phyloP scores from a whole-genome alignment of 768 basidiomycete species.

The Russula earlei region DNA sequence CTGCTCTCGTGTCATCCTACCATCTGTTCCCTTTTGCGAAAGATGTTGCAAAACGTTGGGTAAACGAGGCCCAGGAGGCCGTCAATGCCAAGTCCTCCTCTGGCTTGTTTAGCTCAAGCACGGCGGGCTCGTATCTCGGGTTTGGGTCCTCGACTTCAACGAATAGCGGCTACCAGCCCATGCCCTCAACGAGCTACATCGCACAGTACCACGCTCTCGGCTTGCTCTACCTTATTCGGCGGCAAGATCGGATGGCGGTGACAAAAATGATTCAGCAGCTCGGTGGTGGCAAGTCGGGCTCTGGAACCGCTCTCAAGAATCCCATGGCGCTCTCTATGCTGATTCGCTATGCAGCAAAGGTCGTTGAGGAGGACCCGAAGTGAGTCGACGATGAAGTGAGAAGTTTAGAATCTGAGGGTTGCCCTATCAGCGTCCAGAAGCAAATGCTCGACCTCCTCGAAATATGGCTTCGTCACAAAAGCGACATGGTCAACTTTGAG shows the following conservation, averaged over 20 bases:
- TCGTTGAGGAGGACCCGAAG: constrained; percentile 99
- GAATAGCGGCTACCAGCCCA: constrained; percentile 59
- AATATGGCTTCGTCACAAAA: constrained; percentile 94
- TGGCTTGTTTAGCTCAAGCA: constrained; percentile 45
- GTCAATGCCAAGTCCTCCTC: constrained; percentile 78
- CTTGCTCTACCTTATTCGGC: constrained; percentile 85
- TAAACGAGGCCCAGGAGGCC: constrained; percentile 97
- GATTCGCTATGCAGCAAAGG: constrained; percentile 96
- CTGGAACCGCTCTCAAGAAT: constrained; percentile 81
- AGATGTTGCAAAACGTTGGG: constrained; percentile 97
- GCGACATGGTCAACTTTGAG: constrained; percentile 99
- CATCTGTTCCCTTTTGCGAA: constrained; percentile 91
- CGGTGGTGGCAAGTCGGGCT: constrained; percentile 77
- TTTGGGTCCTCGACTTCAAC: constrained; percentile 45
- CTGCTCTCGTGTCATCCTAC: constrained; percentile 93
- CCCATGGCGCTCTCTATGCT: constrained; percentile 98
- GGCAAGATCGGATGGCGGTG: constrained; percentile 97
- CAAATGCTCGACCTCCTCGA: constrained; percentile 93
- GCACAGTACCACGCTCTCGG: constrained; percentile 97
- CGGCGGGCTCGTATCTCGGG: constrained; percentile 57
- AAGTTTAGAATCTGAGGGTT: constrained; percentile 2
- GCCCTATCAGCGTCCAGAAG: constrained; percentile 58
- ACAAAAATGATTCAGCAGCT: constrained; percentile 99
- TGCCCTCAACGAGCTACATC: constrained; percentile 85
- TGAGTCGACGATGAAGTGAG: constrained; percentile 34